Base-by-base conservation (phyloP, 129 eudicot species). In the Centrapalus pauciflorus region DNA sequence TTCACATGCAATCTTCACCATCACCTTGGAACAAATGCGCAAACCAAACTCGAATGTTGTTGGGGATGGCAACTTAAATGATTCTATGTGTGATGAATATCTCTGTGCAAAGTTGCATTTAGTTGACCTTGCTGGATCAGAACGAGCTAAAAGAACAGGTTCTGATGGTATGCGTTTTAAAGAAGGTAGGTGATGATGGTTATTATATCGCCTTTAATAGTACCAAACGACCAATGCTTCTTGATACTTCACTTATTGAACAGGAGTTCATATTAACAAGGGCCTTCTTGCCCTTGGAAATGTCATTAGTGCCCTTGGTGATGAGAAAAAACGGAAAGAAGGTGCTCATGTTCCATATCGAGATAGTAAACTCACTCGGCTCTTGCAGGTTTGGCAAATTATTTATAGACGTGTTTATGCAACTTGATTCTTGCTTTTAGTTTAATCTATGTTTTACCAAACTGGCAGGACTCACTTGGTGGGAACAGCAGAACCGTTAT, bases 111-210 rank as follows among this genome's bases (percentile, higher is more conserved):
- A 94, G 66, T 71, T 94, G 82, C 99, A 94, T 77, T 82, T 94
- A 78, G 99, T 94, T 77, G 99, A 94, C 74, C 99, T 94, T 66
- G 99, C 99, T 71, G 99, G 99, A 57, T 94, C 99, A 23, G 99
- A 94, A 73, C 79, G 99, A 25, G 99, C 99, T 37, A 94, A 94
- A 81, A 79, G 99, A 66, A 94, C 99, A 0, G 97, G 97, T 51
- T 94, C 99, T 65, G 97, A 89, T 79, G 99, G 99, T 68, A 80
- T 94, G 80, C 97, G 99, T 68, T 94, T 94, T 64, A 94, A 94
- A 75, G 99, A 94, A 94, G 99, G 99, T 84, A 66, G 13, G 84
- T 37, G 41, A 30, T 20, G 51, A 20, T 67, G 29, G 50, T 26
- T 69, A 7, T 65, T 6, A 5, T 2, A 9, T 4, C 19, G 26